These are phyloP conservation scores for Cryptosporidium meleagridis DNA, from an alignment of 169 alveolate species.

Conservation along the genomic window DNA sequence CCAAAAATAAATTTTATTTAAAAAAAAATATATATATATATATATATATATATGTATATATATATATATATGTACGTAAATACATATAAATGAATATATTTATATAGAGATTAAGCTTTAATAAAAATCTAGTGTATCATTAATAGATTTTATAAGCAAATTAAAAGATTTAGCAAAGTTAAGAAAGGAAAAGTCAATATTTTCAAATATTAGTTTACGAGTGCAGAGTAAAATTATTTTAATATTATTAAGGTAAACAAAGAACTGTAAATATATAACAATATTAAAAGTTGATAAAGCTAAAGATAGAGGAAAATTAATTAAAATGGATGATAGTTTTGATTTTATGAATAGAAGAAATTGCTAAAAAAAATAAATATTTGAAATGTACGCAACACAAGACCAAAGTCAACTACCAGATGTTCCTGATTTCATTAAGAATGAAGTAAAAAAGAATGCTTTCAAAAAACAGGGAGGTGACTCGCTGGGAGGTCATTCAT, in stretches of 20 bases:
- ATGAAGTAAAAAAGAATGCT: background rate
- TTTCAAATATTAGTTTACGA: no score
- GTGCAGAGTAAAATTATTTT: background rate
- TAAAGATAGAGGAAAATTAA: background rate
- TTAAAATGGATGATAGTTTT: background rate
- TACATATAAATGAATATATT: background rate
- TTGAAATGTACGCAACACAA: background rate
- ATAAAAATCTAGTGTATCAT: background rate
- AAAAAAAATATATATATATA: background rate
- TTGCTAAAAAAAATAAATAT: background rate
- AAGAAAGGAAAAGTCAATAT: background rate
- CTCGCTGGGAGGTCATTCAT: slow-evolving; percentile 36
- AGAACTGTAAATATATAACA: no score
- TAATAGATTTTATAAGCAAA: background rate
- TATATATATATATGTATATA: no score
- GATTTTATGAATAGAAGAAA: no score
- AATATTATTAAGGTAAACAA: no score
- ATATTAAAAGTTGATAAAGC: no score
- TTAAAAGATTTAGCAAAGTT: background rate
- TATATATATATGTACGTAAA: no score
- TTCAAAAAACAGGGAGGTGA: slow-evolving; percentile 18
- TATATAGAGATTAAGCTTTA: background rate
- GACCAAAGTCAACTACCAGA: slow-evolving; percentile 19
- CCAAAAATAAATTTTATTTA: background rate
- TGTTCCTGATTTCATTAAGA: slow-evolving; percentile 45